Evolutionary conservation across 192 early-diverging fungal genomes (phyloP), one percentile per base, ranked within the genome.

Genomic region (Funneliformis mosseae): DNA sequence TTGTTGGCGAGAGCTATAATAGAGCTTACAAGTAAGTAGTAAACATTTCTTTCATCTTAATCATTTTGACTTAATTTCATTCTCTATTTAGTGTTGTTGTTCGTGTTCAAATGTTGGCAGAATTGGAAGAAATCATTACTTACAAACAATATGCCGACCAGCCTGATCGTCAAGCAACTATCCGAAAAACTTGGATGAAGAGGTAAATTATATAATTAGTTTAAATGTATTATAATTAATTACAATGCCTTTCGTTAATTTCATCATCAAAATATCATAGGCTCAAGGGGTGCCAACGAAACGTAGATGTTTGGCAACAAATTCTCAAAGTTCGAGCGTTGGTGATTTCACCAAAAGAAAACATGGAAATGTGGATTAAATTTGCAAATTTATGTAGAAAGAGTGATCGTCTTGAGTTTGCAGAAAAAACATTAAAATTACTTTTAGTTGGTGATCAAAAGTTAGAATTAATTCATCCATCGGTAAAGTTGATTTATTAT

Each of bases 321-420:
- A 91, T 98, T 48, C 83, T 99, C 69, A 91, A 93, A 46, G 94
- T 99, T 55, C 92, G 94, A 27, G 89, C 94, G 11, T 89, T 99
- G 82, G 97, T 97, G 0, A 86, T 98, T 38, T 89, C 94, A 0
- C 98, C 98, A 11, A 89, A 92, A 64, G 93, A 96, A 76, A 97
- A 99, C 78, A 93, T 96, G 89, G 98, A 97, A 28, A 95, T 94
- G 88, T 96, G 94, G 90, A 96, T 97, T 81, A 97, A 97, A 84
- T 99, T 97, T 85, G 92, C 95, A 59, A 97, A 97, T 68, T 83
- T 98, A 78, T 97, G 96, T 81, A 92, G 98, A 46, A 97, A 98
- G 83, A 92, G 92, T 60, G 94, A 93, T 18, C 89, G 96, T 28
- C 88, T 97, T 45, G 89, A 88, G 25, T 85, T 97, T 9, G 92